These are phyloP conservation scores for Lippia alba DNA, from an alignment of 305 asterid species.

Conservation along the genomic window DNA sequence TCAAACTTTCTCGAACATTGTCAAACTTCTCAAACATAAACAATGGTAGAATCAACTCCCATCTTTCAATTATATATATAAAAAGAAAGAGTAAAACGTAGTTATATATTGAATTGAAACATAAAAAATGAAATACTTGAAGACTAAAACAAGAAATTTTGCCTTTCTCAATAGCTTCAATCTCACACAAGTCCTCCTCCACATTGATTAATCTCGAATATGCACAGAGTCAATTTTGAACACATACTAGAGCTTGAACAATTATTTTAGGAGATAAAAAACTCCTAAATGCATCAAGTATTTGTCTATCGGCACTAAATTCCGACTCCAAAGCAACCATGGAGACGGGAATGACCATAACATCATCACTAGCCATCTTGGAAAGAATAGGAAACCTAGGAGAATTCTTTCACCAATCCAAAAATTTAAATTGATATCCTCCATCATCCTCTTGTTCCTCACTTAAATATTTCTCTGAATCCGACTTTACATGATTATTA, in stretches of 20 bases:
- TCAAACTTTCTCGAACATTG: too few relatives aligned
- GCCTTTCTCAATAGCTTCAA: background rate
- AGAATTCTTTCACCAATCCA: background rate
- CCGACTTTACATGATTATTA: background rate
- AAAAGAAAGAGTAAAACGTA: too few relatives aligned
- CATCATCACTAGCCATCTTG: too few relatives aligned
- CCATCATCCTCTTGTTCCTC: background rate
- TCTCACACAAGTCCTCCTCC: background rate
- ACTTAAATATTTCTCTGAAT: background rate
- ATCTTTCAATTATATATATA: too few relatives aligned
- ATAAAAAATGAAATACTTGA: too few relatives aligned
- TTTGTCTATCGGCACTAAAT: background rate
- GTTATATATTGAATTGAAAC: too few relatives aligned
- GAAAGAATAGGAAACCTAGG: background rate
- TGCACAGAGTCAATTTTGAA: background rate
- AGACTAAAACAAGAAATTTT: too few relatives aligned
- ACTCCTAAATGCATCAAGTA: conserved; percentile 3
- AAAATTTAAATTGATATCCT: background rate
- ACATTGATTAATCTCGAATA: background rate
- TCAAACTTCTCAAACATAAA: too few relatives aligned
- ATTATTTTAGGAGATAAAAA: background rate
- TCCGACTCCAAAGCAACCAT: background rate
- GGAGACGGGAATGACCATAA: background rate
- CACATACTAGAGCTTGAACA: background rate
- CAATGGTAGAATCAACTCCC: too few relatives aligned